A percentile compares a stretch with the other conserved stretches of the same genome.
phyloP scores from a whole-genome alignment of 345 rosid genomes.

The Acer saccharum region DNA sequence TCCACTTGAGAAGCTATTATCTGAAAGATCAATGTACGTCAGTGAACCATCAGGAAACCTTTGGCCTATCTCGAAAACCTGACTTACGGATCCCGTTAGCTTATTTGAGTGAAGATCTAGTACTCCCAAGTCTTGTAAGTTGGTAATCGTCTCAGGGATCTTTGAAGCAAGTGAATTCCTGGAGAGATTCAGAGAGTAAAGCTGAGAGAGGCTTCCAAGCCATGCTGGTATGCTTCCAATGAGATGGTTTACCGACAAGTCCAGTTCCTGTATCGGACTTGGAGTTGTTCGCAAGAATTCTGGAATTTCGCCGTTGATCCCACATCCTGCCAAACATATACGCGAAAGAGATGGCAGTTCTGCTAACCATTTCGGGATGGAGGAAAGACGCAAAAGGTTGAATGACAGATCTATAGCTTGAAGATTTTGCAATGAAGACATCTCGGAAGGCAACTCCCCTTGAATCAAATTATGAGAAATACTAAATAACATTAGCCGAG shows the following conservation, averaged over 20 bases:
- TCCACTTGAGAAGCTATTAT: slow-evolving; percentile 42
- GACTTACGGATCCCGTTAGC: slow-evolving; percentile 39
- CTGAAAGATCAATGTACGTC: slow-evolving; percentile 50
- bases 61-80: slow-evolving; percentile 38
- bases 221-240: slow-evolving; percentile 44
- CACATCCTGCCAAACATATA: slow-evolving; percentile 47
- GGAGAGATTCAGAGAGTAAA: slow-evolving; percentile 51
- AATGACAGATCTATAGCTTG: slow-evolving; percentile 54
- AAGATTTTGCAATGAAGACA: slow-evolving; percentile 49
- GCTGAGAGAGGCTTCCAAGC: slow-evolving; percentile 52
- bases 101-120: slow-evolving; percentile 59
- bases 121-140: slow-evolving; percentile 34
- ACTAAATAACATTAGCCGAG: slow-evolving; percentile 37
- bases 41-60: slow-evolving; percentile 44
- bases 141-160: slow-evolving; percentile 36
- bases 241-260: slow-evolving; percentile 46
- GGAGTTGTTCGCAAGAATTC: slow-evolving; percentile 38
- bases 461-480: slow-evolving; percentile 42
- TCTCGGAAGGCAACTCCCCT: slow-evolving; percentile 44
- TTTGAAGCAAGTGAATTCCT: slow-evolving; percentile 41
- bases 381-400: slow-evolving; percentile 40
- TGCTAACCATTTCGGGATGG: slow-evolving; percentile 45
- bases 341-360: slow-evolving; percentile 49
- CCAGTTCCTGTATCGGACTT: slow-evolving; percentile 54
- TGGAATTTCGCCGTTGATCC: slow-evolving; percentile 49